These are phyloP conservation scores for Hypoxylon sp. DNA, from an alignment of 2,329 filamentous ascomycete species.

Conservation along the genomic window DNA sequence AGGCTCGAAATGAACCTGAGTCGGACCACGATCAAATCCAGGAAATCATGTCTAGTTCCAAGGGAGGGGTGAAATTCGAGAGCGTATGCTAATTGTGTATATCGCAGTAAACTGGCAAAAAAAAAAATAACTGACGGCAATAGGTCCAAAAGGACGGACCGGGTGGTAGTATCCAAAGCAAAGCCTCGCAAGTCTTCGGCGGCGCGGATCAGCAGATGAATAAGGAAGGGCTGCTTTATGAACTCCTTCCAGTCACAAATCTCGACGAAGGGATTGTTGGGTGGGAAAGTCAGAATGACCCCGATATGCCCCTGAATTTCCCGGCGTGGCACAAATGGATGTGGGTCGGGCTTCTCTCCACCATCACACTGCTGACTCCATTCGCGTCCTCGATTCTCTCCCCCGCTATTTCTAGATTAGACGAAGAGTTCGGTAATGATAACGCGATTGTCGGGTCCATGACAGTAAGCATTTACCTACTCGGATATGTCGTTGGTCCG, in stretches of 20 bases:
- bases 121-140: too few relatives aligned
- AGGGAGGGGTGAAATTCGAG: neutral
- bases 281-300: neutral
- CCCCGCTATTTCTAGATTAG: neutral
- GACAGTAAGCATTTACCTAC: conserved; percentile 41
- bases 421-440: neutral
- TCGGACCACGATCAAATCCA: neutral
- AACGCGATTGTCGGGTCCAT: conserved; percentile 1
- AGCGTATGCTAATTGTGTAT: neutral
- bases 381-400: neutral
- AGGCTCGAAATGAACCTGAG: neutral
- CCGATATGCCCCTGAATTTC: conserved; percentile 3
- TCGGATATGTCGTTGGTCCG: conserved; percentile 54
- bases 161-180: too few relatives aligned
- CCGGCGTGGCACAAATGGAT: neutral
- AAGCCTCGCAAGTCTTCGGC: too few relatives aligned
- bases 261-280: too few relatives aligned
- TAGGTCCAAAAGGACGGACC: too few relatives aligned
- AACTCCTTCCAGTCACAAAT: too few relatives aligned
- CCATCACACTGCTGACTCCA: neutral
- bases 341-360: neutral
- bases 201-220: too few relatives aligned
- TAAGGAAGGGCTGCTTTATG: too few relatives aligned
- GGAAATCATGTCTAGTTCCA: neutral
- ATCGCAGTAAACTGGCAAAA: neutral